Evolutionary conservation across 805 yeast genomes (phyloP).

Genomic region (Wickerhamomyces queroliae): DNA sequence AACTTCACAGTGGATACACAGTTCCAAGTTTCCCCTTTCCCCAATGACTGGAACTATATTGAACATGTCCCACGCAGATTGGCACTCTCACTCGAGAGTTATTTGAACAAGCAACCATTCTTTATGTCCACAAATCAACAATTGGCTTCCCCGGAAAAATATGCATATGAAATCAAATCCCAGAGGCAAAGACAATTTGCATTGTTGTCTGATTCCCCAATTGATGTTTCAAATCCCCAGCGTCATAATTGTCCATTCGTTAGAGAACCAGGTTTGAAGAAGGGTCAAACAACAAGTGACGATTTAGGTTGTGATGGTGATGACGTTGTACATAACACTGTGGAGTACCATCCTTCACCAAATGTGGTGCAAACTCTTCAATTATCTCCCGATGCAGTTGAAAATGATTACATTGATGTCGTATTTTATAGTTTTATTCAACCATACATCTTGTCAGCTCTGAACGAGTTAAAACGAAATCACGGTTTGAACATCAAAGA

Average conservation of each 20-base stretch:
- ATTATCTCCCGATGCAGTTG: conserved; percentile 20
- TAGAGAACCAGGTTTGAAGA: conserved; percentile 27
- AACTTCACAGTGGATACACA: conserved; percentile 76
- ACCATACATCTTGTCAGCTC: conserved; percentile 41
- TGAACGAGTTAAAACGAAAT: conserved; percentile 24
- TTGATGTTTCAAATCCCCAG: background rate
- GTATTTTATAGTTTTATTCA: conserved; percentile 77
- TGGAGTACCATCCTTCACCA: conserved; percentile 59
- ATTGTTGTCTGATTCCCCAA: background rate
- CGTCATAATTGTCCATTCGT: conserved; percentile 12
- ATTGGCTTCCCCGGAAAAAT: conserved; percentile 15
- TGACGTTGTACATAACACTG: conserved; percentile 64
- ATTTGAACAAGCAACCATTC: conserved; percentile 52
- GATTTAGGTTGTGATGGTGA: conserved; percentile 87
- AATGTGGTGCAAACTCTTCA: conserved; percentile 64
- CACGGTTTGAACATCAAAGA: conserved; percentile 13
- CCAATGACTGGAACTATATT: conserved; percentile 70
- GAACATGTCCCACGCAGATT: conserved; percentile 45
- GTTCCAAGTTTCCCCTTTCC: conserved; percentile 80
- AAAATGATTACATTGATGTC: conserved; percentile 51
- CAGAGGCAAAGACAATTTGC: background rate
- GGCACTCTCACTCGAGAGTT: conserved; percentile 48
- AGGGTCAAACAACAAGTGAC: conserved; percentile 80
- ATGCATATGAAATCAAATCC: background rate
- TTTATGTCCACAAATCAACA: conserved; percentile 23